Conservation (phyloP, 345 rosid genomes). For the Cardamine resedifolia region DNA sequence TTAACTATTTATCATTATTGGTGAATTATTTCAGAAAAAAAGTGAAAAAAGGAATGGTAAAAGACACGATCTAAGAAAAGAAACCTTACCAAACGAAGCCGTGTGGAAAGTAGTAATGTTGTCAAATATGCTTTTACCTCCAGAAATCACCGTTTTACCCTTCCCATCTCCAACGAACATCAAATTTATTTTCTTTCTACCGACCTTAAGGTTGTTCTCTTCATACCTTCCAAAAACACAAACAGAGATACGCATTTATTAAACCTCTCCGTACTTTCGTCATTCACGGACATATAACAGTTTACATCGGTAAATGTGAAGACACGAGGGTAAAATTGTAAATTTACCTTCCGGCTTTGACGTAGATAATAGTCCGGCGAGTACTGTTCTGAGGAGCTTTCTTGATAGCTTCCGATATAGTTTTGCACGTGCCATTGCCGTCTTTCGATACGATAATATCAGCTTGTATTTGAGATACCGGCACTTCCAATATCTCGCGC, state of each 20-base stretch:
- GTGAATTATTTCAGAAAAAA: background rate
- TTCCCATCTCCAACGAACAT: slow-evolving; percentile 95
- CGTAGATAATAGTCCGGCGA: slow-evolving; percentile 80
- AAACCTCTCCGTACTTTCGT: background rate
- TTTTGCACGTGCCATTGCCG: slow-evolving; percentile 84
- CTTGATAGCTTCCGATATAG: slow-evolving; percentile 87
- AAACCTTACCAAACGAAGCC: slow-evolving; percentile 74
- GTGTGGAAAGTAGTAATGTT: slow-evolving; percentile 88
- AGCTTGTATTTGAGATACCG: slow-evolving; percentile 65
- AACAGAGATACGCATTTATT: slow-evolving; percentile 20
- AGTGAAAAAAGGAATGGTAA: background rate
- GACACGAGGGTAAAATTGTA: background rate
- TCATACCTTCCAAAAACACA: slow-evolving; percentile 58
- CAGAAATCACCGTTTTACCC: slow-evolving; percentile 72
- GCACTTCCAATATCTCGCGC: slow-evolving; percentile 53
- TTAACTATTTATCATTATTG: slow-evolving; percentile 15
- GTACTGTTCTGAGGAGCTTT: slow-evolving; percentile 68
- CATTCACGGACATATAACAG: slow-evolving; percentile 16
- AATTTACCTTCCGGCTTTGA: slow-evolving; percentile 87
- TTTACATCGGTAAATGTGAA: background rate
- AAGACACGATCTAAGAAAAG: background rate
- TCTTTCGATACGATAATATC: slow-evolving; percentile 78
- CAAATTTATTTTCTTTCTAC: slow-evolving; percentile 82
- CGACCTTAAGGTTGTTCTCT: slow-evolving; percentile 76
- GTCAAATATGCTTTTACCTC: slow-evolving; percentile 61